Evolutionary conservation across 1,139 yeast genomes (phyloP).

Genomic region (Pichia kudriavzevii): DNA sequence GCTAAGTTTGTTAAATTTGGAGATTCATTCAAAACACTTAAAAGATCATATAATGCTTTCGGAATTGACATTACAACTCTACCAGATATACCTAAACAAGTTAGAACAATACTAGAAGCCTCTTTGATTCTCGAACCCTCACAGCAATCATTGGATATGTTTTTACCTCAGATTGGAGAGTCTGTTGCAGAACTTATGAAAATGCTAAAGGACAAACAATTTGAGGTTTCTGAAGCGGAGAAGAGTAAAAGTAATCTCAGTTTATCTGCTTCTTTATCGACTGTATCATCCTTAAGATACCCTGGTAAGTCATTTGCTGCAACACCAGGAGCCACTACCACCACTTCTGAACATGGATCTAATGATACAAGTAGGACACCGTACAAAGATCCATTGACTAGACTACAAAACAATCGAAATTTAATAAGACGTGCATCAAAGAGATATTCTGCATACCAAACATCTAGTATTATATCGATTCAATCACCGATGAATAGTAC

Average conservation of each 20-base stretch:
- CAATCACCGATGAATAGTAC: slow-evolving; percentile 14
- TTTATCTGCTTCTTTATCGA: slow-evolving; percentile 6
- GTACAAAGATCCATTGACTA: slow-evolving; percentile 52
- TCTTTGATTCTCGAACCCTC: slow-evolving; percentile 85
- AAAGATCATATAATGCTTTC: slow-evolving; percentile 61
- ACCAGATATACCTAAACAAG: slow-evolving; percentile 68
- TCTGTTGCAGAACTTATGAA: slow-evolving; percentile 78
- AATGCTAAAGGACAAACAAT: slow-evolving; percentile 75
- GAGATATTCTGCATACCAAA: slow-evolving; percentile 85
- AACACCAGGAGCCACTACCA: slow-evolving; percentile 1
- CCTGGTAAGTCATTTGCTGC: slow-evolving; percentile 3
- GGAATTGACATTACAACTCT: slow-evolving; percentile 66
- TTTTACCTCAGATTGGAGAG: slow-evolving; percentile 78
- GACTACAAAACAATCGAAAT: slow-evolving; percentile 73
- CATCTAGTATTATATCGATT: slow-evolving; percentile 30
- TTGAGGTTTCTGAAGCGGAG: slow-evolving; percentile 22
- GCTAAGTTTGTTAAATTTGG: slow-evolving; percentile 90
- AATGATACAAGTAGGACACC: slow-evolving; percentile 6
- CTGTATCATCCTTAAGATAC: slow-evolving; percentile 3
- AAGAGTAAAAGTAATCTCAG: slow-evolving; percentile 1
- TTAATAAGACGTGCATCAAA: slow-evolving; percentile 87
- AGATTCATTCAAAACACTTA: slow-evolving; percentile 84
- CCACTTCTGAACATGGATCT: slow-evolving; percentile 9
- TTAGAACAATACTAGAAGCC: slow-evolving; percentile 73
- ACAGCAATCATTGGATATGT: slow-evolving; percentile 71